Evolutionary conservation across 2,329 filamentous ascomycete genomes (phyloP).

Genomic region (Alternaria sp.): DNA sequence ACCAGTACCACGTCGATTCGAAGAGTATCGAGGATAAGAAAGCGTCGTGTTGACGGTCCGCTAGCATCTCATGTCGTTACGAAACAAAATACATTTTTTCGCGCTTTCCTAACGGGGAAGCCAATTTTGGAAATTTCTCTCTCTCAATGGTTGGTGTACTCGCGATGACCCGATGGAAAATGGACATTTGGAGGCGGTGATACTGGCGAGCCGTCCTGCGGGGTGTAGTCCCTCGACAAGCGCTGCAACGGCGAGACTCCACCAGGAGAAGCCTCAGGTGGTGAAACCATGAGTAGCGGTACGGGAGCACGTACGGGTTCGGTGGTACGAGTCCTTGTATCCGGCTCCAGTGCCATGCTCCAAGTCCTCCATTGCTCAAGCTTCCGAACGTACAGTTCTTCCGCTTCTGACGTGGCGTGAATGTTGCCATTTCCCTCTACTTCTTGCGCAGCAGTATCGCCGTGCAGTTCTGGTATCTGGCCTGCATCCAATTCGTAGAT

Average conservation of each 20-base stretch:
- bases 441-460: conserved; percentile 22
- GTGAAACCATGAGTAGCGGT: conserved; percentile 8
- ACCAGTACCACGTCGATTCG: conserved; percentile 2
- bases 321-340: not conserved
- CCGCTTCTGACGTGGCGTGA: conserved; percentile 10
- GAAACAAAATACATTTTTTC: not conserved
- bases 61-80: not conserved
- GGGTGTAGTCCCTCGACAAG: conserved; percentile 7
- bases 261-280: conserved; percentile 6
- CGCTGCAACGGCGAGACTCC: conserved; percentile 16
- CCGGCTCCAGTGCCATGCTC: conserved; percentile 7
- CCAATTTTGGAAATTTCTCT: not conserved
- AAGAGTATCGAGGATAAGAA: conserved; percentile 9
- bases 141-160: not conserved
- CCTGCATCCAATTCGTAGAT: conserved; percentile 33
- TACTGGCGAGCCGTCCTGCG: conserved; percentile 3
- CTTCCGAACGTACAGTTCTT: conserved; percentile 11
- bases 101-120: not conserved
- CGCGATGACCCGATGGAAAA: conserved; percentile 5
- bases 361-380: conserved; percentile 16
- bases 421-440: conserved; percentile 13
- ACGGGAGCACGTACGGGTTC: not conserved
- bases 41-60: not conserved
- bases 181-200: conserved; percentile 15
- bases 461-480: conserved; percentile 28